phyloP scores from a whole-genome alignment of 1,139 yeast species.

The Pichia sp. region DNA sequence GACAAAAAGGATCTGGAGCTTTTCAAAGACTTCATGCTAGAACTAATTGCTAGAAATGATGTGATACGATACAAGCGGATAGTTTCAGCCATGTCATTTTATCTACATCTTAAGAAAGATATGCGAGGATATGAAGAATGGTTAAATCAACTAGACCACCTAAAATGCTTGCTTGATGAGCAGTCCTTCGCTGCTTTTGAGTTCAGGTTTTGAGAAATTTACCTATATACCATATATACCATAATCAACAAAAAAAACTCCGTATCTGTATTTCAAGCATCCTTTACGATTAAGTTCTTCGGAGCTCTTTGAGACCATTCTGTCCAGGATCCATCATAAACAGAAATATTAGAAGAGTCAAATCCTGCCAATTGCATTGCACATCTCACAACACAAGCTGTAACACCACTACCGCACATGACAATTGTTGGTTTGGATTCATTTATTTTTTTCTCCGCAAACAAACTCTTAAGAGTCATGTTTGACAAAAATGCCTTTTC shows the following conservation, averaged over 20 bases:
- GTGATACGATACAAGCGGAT: conserved; percentile 12
- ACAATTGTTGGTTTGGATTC: conserved; percentile 63
- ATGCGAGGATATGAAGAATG: conserved; percentile 20
- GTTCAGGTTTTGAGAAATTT: conserved; percentile 18
- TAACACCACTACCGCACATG: conserved; percentile 95
- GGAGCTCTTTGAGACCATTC: conserved; percentile 35
- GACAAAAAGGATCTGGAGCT: conserved; percentile 25
- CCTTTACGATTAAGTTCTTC: conserved; percentile 26
- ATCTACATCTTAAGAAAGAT: background rate
- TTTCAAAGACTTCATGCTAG: conserved; percentile 27
- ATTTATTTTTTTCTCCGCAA: conserved; percentile 38
- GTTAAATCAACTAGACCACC: conserved; percentile 17
- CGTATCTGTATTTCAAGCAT: conserved; percentile 7
- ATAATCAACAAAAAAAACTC: background rate
- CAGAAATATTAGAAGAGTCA: conserved; percentile 46
- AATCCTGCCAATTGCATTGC: conserved; percentile 60
- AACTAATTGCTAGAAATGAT: conserved; percentile 15
- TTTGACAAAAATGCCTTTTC: conserved; percentile 48
- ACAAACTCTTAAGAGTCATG: conserved; percentile 42
- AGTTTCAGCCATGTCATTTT: background rate
- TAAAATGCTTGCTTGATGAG: conserved; percentile 19
- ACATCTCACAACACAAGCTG: conserved; percentile 77
- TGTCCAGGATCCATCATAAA: conserved; percentile 97
- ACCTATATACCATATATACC: background rate
- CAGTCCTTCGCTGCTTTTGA: conserved; percentile 20